These are phyloP conservation scores for Teratosphaeriaceae sp. DNA, from an alignment of 2,329 filamentous ascomycete species.

Conservation along the genomic window DNA sequence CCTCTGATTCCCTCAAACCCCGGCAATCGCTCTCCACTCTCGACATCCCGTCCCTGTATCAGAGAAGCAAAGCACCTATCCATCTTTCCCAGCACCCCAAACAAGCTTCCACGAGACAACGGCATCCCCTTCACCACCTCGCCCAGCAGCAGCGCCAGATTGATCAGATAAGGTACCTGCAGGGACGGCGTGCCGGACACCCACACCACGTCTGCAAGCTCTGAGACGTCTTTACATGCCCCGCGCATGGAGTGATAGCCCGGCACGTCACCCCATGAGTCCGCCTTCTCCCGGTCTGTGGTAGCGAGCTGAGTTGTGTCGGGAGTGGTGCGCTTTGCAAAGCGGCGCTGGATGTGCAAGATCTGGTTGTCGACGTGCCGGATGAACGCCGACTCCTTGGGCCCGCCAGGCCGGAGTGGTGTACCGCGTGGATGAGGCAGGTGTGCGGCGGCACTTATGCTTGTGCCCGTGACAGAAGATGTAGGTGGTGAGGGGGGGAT, in stretches of 20 bases:
- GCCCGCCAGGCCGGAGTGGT: constrained; percentile 49
- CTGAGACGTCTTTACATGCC: constrained; percentile 66
- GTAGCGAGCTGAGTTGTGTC: constrained; percentile 17
- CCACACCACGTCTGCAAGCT: constrained; percentile 76
- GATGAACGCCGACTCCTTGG: constrained; percentile 53
- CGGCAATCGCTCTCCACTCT: constrained; percentile 58
- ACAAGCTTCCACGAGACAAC: constrained; percentile 59
- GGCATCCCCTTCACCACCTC: constrained; percentile 68
- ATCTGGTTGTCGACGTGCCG: constrained; percentile 50
- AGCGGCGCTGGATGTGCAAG: constrained; percentile 45
- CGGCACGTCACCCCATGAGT: not conserved
- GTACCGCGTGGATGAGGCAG: constrained; percentile 48
- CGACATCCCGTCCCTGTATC: constrained; percentile 59
- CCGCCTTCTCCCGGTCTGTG: constrained; percentile 28
- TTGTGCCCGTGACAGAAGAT: constrained; percentile 32
- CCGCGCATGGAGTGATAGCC: constrained; percentile 61
- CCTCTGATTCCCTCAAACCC: constrained; percentile 58
- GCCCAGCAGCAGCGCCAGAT: constrained; percentile 64
- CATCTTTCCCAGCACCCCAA: constrained; percentile 67
- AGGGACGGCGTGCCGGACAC: constrained; percentile 76
- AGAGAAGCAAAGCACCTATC: constrained; percentile 79
- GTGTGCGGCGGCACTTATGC: constrained; percentile 25
- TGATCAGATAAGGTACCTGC: constrained; percentile 78
- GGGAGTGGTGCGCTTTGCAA: constrained; percentile 42
- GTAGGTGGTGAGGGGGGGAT: constrained; percentile 46